Evolutionary conservation across 1,284 basidiomycete genomes (phyloP), one percentile per base, ranked within the genome.

Genomic region (Cryptococcus sp.): DNA sequence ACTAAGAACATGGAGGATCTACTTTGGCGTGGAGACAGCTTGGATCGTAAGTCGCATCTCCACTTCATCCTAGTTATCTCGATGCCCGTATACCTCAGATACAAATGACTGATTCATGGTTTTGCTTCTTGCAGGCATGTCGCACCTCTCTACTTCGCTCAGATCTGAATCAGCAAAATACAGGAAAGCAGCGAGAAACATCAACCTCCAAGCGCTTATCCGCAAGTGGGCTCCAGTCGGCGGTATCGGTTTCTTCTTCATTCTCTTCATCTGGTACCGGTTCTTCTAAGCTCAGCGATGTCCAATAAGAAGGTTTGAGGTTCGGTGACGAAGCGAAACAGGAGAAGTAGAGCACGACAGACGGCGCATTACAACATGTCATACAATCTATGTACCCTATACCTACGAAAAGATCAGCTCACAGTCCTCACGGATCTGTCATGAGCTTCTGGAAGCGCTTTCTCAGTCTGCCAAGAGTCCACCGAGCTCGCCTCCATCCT

Each of bases 1-100:
- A 98, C 95, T n/a, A 99, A 99, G 82, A 99, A 99, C 76, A 99
- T 99, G 95, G 96, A 99, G 78, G 96, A 99, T 79, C 80, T 99
- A 56, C 80, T 99, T 40, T 98, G 94, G 95, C 83, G 95, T 75
- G 95, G 95, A 22, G 95, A 99, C 76, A 94, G 91, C 41, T 82
- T 99, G 61, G 95, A 98, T 76, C 85, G 94, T 93, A 71, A 68
- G 88, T 72, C 1, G 13, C 38, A 1, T 26, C 11, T 5, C 26
- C 29, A 19, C 26, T 34, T 20, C 47, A 26, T 49, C 45, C 13
- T 13, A 5, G 22, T 13, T 11, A 25, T 29, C 38, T 11, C 34
- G 49, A 50, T 40, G n/a, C n/a, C n/a, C 2, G n/a, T 15, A 1
- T 8, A 29, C 11, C 43, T 16, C 5, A 23, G 40, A 34, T 16